Base-by-base conservation (phyloP, 2,329 filamentous ascomycete species). In the Ampelomyces quisqualis region DNA sequence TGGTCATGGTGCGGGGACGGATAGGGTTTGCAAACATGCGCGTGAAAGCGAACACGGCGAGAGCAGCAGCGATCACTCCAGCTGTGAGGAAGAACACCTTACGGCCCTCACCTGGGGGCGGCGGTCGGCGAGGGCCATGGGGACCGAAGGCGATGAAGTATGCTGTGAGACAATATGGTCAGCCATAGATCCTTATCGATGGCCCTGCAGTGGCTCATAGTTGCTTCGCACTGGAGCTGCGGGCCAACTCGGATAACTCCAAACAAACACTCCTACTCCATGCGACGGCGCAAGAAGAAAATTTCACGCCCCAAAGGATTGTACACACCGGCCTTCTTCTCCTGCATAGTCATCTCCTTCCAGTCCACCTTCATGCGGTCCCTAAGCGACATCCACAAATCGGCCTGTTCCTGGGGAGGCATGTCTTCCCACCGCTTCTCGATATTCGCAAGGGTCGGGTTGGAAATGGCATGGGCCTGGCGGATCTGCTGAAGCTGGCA, bases 351-450 rank as follows among this genome's bases (percentile, higher is more conserved):
- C 77, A 98, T 78, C 69, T 97, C 89, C 68, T 85, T 82, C 93
- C 93, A 98, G 78, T 89, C 90, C 64, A 81, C 84, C 87, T 95
- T 96, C 93, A 98, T 98, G 69, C 93, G 86, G 77, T 98, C 93
- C 73, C 93, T 84, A 73, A 98, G 79, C 61, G 86, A 79, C 93
- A 98, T 98, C 93, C 93, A 98, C 64, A 98, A 79, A 70, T 98
- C 93, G 58, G 93, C 93, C 83, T 98, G 93, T 82, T 98, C 93
- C 80, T 95, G 90, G 54, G 93, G 89, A 45, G 91, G 90, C 88
- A 97, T 90, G 53, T 78, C 82, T 79, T 98, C 93, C 93, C 93
- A 98, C 78, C 93, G 82, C 85, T 95, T 96, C 84, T 98, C 93
- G 69, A 98, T 97, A 76, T 95, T 90, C 74, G 89, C 88, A 67